Base-by-base conservation (phyloP, 2,329 filamentous ascomycete species). In the Epichloe brachyelytri region DNA sequence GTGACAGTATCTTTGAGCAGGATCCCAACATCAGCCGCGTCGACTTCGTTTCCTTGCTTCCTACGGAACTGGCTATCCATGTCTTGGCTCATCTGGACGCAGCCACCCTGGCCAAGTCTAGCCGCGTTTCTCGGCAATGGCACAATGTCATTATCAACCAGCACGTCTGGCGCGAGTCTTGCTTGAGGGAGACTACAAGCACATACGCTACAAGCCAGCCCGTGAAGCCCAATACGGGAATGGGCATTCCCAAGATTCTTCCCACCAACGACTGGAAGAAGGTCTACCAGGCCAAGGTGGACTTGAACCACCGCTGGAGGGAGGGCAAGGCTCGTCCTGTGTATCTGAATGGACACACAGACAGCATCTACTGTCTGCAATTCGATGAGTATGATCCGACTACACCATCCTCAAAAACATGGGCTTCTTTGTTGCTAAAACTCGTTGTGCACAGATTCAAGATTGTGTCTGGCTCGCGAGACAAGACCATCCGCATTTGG, bases 281-380 rank as follows among this genome's bases (percentile, higher is more conserved):
- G 57, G 86, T 96, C 64, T 95, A 90, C 66, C 75, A 81, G 58
- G 84, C 86, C 43, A 84, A 87, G 58, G 78, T 83, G 54, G 78
- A 85, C 55, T 76, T 98, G 54, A 84, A 88, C 58, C 73, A 76
- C 57, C 81, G 86, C 55, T 98, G 93, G 93, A 83, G 80, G 59
- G 73, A 82, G 48, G 85, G 86, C 51, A 82, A 83, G 57, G 87
- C 89, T 8, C 83, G 81, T 44, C 84, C 88, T 0, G 82, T 95
- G 51, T 97, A 96, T 66, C 77, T 98, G 20, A 88, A 93, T 60
- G 93, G 93, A 2, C 93, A 98, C 65, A 83, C 83, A 26, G 93
- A 98, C 66, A 96, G 89, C 57, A 94, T 98, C 52, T 98, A 98
- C 70, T 98, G 93, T 67, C 80, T 95, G 51, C 93, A 98, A 64